Conservation (phyloP, 371 early-diverging fungal species). For the Funneliformis caledonium region DNA sequence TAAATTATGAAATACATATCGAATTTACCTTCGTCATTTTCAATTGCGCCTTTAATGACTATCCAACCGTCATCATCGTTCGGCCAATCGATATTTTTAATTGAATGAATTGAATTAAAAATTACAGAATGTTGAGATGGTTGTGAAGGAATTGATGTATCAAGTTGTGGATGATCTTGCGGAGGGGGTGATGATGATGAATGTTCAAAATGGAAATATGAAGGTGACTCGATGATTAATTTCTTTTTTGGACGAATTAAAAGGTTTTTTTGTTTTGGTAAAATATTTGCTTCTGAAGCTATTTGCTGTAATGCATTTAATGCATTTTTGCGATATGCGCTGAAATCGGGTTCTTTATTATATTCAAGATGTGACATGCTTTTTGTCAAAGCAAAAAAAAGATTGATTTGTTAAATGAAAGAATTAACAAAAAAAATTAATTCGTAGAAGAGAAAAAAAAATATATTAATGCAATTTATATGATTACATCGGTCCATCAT, state of each 20-base stretch:
- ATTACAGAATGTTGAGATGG: not conserved
- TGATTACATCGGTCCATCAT: too few species aligned
- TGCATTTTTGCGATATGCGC: not conserved
- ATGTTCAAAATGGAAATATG: not conserved
- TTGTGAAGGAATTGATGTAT: too few species aligned
- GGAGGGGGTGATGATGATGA: not conserved
- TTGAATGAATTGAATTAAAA: not conserved
- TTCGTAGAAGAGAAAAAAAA: not conserved
- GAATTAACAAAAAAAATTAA: not conserved
- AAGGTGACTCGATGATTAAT: not conserved
- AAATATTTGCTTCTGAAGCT: not conserved
- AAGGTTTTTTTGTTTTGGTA: not conserved
- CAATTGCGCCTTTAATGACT: not conserved
- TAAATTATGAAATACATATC: not conserved
- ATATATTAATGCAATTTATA: too few species aligned
- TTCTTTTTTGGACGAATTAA: not conserved
- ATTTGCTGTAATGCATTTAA: not conserved
- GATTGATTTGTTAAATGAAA: not conserved
- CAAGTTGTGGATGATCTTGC: not conserved
- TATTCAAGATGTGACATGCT: not conserved
- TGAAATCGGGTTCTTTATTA: not conserved
- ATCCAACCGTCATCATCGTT: not conserved
- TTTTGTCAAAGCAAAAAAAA: not conserved
- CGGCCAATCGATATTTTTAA: not conserved
- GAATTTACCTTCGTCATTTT: not conserved